Evolutionary conservation across 169 alveolate species (phyloP), one percentile per base, ranked within the genome.

Genomic region (Theileria sp.): DNA sequence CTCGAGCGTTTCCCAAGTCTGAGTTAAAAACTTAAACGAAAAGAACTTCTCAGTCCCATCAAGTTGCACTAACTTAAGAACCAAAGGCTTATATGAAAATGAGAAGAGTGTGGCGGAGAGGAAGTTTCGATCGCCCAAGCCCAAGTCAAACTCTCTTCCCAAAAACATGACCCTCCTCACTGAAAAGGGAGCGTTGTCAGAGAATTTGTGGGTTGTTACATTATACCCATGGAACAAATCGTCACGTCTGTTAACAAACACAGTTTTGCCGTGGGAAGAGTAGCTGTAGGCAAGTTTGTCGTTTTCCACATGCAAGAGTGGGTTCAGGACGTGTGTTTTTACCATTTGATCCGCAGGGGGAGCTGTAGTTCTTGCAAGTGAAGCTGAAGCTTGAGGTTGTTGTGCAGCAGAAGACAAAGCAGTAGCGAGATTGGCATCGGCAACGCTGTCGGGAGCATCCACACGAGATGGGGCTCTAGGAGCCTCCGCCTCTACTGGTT

Each of bases 81-180:
- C 51, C 51, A 66, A 38, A 8, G 75, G 75, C 51, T 36, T 44
- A 25, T 13, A 21, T 3, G 28, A 19, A 54, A 5, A 66, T 38
- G 75, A n/a, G 23, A 66, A 66, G 17, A 66, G 61, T 21, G 75
- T 36, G 12, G 75, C 26, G 13, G 75, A 66, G 30, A 36, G 75
- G 58, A 44, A 32, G 21, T 36, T 44, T 21, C 12, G 44, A n/a
- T n/a, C 51, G 7, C 4, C 58, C 58, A 32, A 25, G 58, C 58
- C 75, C 58, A 66, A 25, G 58, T 44, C 61, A 66, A 36, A 66
- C 58, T 66, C 44, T 25, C 58, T 66, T 36, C 75, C 75, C 75
- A 66, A 25, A 38, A 36, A 66, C 44, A 36, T n/a, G 5, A 66
- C 49, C 58, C 51, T 44, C 75, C 51, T 44, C 58, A 66, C 49